These are phyloP conservation scores for Leccinum fallax DNA, from an alignment of 1,284 basidiomycete species.

Conservation along the genomic window DNA sequence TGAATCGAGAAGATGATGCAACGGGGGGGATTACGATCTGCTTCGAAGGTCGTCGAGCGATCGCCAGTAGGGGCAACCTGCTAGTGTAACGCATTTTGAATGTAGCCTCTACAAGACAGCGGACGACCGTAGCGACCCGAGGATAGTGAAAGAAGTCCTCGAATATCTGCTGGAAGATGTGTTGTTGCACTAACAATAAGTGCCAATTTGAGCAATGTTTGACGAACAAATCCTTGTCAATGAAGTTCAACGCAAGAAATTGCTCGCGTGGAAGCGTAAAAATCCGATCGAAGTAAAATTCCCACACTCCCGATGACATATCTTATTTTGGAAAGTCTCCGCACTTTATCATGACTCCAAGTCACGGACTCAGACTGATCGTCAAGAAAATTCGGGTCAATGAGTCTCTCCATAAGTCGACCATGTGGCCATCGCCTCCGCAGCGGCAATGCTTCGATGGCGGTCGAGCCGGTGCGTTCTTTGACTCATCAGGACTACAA, in stretches of 20 bases:
- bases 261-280: background rate
- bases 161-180: background rate
- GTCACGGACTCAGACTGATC: too few species aligned
- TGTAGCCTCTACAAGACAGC: background rate
- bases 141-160: background rate
- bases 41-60: slow-evolving; percentile 5
- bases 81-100: slow-evolving; percentile 10
- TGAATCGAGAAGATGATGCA: background rate
- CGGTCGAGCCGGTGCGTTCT: background rate
- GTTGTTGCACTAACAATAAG: background rate
- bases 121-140: background rate
- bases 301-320: slow-evolving; percentile 26
- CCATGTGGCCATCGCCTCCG: background rate
- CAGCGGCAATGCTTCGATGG: too few species aligned
- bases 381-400: background rate
- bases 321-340: slow-evolving; percentile 25
- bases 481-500: background rate
- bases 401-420: background rate
- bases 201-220: background rate
- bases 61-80: slow-evolving; percentile 8
- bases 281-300: slow-evolving; percentile 37
- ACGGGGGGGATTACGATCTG: background rate
- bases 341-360: background rate
- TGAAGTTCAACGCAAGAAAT: background rate
- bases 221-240: background rate